Conservation (phyloP, 2,329 filamentous ascomycete species). For the Teratosphaeria gauchensis region DNA sequence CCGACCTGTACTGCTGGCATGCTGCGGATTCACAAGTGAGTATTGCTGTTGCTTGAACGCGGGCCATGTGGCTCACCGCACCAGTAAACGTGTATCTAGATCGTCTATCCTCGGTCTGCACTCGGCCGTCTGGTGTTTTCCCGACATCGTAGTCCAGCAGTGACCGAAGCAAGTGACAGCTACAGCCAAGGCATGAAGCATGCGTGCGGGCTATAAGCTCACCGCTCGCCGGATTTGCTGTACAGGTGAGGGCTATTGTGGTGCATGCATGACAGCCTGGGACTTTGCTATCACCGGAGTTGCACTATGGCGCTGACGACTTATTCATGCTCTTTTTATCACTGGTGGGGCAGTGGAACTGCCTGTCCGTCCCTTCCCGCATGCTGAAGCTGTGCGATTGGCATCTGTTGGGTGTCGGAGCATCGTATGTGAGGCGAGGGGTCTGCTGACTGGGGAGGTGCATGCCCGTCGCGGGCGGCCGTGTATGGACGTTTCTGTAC, state of each 20-base stretch:
- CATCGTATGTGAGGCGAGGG: neutral
- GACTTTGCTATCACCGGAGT: neutral
- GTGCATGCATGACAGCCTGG: neutral
- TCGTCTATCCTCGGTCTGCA: neutral
- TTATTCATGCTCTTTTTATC: neutral
- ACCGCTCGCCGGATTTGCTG: no score
- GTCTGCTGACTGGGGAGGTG: neutral
- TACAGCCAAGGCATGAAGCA: no score
- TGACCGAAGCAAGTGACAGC: no score
- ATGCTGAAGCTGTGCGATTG: neutral
- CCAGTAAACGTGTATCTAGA: neutral
- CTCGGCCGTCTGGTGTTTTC: no score
- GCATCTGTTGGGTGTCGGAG: neutral
- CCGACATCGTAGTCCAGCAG: no score
- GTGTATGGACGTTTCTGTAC: neutral
- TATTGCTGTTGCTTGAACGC: neutral
- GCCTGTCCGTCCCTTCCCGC: neutral
- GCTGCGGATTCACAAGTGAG: neutral
- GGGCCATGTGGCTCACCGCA: neutral
- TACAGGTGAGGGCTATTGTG: neutral
- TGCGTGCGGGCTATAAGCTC: no score
- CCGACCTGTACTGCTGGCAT: neutral
- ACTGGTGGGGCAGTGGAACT: neutral
- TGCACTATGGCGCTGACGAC: neutral
- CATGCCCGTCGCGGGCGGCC: neutral